Evolutionary conservation across 495 filamentous ascomycete species (phyloP).

Genomic region (Hypoxylon perforatum): DNA sequence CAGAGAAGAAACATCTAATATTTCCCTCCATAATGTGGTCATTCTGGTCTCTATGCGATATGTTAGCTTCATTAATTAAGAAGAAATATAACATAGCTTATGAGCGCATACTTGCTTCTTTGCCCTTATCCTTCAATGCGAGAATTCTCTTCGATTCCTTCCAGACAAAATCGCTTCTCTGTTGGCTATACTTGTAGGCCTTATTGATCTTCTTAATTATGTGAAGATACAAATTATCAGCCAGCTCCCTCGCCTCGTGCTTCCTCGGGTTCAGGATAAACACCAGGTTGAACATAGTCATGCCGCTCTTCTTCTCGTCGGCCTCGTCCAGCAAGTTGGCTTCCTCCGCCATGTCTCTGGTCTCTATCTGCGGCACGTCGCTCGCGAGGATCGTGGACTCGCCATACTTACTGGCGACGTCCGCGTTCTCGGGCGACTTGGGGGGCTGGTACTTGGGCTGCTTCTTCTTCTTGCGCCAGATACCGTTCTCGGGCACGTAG

Average conservation of each 20-base stretch:
- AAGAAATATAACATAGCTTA: neutral
- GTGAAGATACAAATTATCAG: conserved; percentile 85
- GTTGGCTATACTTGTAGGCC: conserved; percentile 90
- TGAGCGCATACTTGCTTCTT: conserved; percentile 73
- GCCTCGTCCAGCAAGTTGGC: conserved; percentile 56
- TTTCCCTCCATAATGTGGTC: conserved; percentile 70
- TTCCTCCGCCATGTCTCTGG: conserved; percentile 53
- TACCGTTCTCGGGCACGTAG: conserved; percentile 85
- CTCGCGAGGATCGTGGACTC: conserved; percentile 22
- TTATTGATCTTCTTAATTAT: conserved; percentile 90
- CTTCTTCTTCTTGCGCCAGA: conserved; percentile 86
- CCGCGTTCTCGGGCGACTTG: conserved; percentile 46
- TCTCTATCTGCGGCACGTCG: conserved; percentile 51
- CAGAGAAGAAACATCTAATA: conserved; percentile 80
- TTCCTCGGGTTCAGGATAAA: conserved; percentile 87
- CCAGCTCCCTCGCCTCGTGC: conserved; percentile 76
- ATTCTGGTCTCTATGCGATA: conserved; percentile 59
- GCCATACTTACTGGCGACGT: conserved; percentile 28
- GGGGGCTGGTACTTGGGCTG: conserved; percentile 51
- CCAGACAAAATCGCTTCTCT: conserved; percentile 87
- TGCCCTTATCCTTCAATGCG: conserved; percentile 78
- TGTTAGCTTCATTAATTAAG: conserved; percentile 22
- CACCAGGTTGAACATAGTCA: conserved; percentile 98
- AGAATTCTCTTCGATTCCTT: conserved; percentile 83
- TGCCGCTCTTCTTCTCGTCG: conserved; percentile 67